Base-by-base conservation (phyloP, 179 eudicot genomes). In the Amaranthus tricolor region DNA sequence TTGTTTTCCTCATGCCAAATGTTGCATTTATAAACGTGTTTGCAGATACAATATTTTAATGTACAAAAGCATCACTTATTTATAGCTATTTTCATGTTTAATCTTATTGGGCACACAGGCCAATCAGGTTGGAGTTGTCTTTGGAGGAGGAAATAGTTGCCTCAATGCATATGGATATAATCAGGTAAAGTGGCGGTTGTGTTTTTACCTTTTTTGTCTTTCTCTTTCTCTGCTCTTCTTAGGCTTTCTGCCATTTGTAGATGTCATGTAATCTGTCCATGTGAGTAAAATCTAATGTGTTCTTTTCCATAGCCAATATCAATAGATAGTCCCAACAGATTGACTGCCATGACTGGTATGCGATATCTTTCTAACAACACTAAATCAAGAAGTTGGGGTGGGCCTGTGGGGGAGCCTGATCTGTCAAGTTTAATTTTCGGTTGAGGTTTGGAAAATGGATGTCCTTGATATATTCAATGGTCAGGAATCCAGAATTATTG, bases 121-220 rank as follows among this genome's bases (percentile, higher is more conserved):
- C 97, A 62, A 61, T 93, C 76, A 81, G 70, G 76, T 75, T 95
- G 88, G 99, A 95, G 74, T 82, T 95, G 79, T 88, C 97, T 48
- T 98, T 98, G 31, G 98, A 91, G 85, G 99, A 95, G 80, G 99
- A 95, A 87, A 83, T 88, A 69, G 89, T 91, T 69, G 85, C 93
- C 71, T 89, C 98, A 59, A 93, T 93, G 97, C 86, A 93, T 85
- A 84, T 91, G 88, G 94, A 95, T 84, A 80, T 77, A 47, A 80
- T 95, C 85, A 88, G 98, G 99, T 95, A 63, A 44, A 14, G 7
- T 52, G 7, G 47, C 56, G 47, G 24, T 49, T 15, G 0, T 52
- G 24, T 44, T 57, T 48, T 11, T 17, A 5, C 21, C 40, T 51
- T 53, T 16, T 43, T 13, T 12, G n/a, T 15, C 52, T n/a, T 24